These are phyloP conservation scores for Ceratobasidium papillatum DNA, from an alignment of 1,284 basidiomycete species.

Conservation along the genomic window DNA sequence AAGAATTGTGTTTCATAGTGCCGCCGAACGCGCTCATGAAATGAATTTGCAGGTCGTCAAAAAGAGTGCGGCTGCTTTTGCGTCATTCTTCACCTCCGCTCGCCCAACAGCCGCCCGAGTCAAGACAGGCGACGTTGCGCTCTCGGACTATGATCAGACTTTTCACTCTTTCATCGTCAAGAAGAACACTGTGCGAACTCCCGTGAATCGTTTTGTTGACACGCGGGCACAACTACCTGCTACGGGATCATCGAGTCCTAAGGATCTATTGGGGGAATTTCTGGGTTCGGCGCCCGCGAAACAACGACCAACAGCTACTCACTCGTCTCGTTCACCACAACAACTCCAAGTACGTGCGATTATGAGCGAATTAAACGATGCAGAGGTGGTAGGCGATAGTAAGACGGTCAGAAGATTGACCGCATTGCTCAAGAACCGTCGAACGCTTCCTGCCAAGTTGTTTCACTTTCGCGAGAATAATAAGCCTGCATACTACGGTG, in stretches of 20 bases:
- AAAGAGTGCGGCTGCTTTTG: slow-evolving; percentile 77
- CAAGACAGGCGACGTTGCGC: slow-evolving; percentile 46
- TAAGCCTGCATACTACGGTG: slow-evolving; percentile 83
- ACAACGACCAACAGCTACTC: slow-evolving; percentile 34
- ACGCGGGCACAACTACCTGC: neutral
- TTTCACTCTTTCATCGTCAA: slow-evolving; percentile 82
- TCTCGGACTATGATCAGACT: slow-evolving; percentile 71
- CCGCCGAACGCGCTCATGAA: neutral
- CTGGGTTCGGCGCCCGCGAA: slow-evolving; percentile 14
- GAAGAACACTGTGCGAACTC: slow-evolving; percentile 74
- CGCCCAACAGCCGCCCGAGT: slow-evolving; percentile 52
- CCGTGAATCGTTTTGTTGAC: slow-evolving; percentile 65
- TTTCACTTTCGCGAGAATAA: slow-evolving; percentile 79
- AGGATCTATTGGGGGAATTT: slow-evolving; percentile 6
- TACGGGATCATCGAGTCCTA: neutral
- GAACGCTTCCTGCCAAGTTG: slow-evolving; percentile 71
- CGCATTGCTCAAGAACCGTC: slow-evolving; percentile 64
- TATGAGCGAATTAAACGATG: slow-evolving; percentile 69
- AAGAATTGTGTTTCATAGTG: neutral
- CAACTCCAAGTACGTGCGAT: slow-evolving; percentile 62
- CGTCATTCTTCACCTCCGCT: slow-evolving; percentile 68
- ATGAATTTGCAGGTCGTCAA: slow-evolving; percentile 57
- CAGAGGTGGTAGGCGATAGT: slow-evolving; percentile 75
- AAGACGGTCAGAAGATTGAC: slow-evolving; percentile 66
- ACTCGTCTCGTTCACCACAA: slow-evolving; percentile 52